phyloP scores from a whole-genome alignment of 2,329 filamentous ascomycete species.

The Malbranchea cinnamomea region DNA sequence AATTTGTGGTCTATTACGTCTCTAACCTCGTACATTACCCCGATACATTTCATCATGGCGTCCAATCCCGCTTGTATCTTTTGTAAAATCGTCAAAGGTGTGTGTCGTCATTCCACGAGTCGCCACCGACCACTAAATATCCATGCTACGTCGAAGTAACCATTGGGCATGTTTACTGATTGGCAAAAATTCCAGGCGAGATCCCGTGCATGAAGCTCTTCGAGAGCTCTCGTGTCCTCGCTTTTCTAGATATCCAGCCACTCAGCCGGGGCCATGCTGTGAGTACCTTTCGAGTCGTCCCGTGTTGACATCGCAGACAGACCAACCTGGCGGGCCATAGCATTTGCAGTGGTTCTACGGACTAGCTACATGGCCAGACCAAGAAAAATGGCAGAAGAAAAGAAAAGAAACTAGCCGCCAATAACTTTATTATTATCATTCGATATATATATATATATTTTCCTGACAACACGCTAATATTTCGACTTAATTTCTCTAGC shows the following conservation, averaged over 20 bases:
- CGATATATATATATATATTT: too few species aligned
- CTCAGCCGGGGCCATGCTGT: slow-evolving; percentile 81
- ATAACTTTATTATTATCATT: too few species aligned
- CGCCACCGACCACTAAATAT: slow-evolving; percentile 7
- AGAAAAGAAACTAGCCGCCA: too few species aligned
- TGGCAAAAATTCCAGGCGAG: slow-evolving; percentile 47
- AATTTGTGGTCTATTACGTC: too few species aligned
- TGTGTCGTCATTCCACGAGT: slow-evolving; percentile 5
- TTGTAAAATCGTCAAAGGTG: slow-evolving; percentile 95
- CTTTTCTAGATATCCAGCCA: slow-evolving; percentile 92
- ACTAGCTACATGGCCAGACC: too few species aligned
- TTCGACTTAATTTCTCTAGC: slow-evolving; percentile 48
- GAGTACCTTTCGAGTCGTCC: slow-evolving; percentile 24
- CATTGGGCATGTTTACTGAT: slow-evolving; percentile 4
- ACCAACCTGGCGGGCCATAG: too few species aligned
- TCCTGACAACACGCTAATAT: too few species aligned
- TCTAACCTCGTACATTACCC: too few species aligned
- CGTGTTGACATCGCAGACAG: slow-evolving; percentile 7
- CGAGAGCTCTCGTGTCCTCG: slow-evolving; percentile 83
- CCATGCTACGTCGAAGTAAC: slow-evolving; percentile 3
- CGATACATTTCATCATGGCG: slow-evolving; percentile 8
- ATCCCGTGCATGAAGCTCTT: slow-evolving; percentile 95
- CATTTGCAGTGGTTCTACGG: too few species aligned
- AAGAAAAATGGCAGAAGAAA: too few species aligned
- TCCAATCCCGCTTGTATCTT: slow-evolving; percentile 63